A percentile compares a stretch with the other conserved stretches of the same genome.
These are phyloP conservation scores for Niveomyces coronatus DNA, from an alignment of 2,329 filamentous ascomycete genomes.

Conservation along the genomic window DNA sequence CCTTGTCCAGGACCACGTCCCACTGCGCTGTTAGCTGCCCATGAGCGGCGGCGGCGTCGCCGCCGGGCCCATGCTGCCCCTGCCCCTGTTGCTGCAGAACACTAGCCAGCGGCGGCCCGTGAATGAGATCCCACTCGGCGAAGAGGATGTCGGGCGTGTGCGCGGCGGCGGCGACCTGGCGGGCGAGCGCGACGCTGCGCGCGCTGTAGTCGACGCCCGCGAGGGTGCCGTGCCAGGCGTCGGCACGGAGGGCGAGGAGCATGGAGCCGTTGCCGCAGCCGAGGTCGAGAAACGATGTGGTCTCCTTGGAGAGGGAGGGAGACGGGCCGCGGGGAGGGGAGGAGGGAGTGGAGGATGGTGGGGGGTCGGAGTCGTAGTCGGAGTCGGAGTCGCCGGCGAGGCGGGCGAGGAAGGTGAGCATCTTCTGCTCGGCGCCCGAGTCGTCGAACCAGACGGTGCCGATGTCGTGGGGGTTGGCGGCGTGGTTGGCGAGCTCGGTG, in stretches of 20 bases:
- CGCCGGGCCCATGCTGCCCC: slow-evolving; percentile 27
- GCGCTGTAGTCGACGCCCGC: slow-evolving; percentile 83
- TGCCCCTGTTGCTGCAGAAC: slow-evolving; percentile 22
- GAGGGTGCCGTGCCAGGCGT: slow-evolving; percentile 55
- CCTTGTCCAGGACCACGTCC: slow-evolving; percentile 93
- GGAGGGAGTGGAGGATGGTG: slow-evolving; percentile 7
- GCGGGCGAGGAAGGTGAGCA: slow-evolving; percentile 55
- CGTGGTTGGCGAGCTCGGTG: slow-evolving; percentile 60
- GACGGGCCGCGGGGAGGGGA: not conserved
- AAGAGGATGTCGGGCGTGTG: slow-evolving; percentile 28
- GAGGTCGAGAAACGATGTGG: slow-evolving; percentile 66
- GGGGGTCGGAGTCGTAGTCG: slow-evolving; percentile 16
- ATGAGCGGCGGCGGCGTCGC: not conserved
- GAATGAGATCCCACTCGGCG: slow-evolving; percentile 53
- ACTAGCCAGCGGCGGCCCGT: slow-evolving; percentile 32
- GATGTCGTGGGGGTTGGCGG: slow-evolving; percentile 61
- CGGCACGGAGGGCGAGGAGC: slow-evolving; percentile 66
- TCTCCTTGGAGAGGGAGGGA: slow-evolving; percentile 14
- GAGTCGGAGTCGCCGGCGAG: slow-evolving; percentile 15
- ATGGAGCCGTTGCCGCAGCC: slow-evolving; percentile 92
- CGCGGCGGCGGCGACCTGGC: slow-evolving; percentile 41
- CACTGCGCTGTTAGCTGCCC: slow-evolving; percentile 38
- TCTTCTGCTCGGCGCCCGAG: slow-evolving; percentile 73
- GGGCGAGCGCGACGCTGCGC: slow-evolving; percentile 63
- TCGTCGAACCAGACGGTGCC: slow-evolving; percentile 97